These are phyloP conservation scores for Catharanthus roseus DNA, from an alignment of 257 asterid genomes.

Conservation along the genomic window DNA sequence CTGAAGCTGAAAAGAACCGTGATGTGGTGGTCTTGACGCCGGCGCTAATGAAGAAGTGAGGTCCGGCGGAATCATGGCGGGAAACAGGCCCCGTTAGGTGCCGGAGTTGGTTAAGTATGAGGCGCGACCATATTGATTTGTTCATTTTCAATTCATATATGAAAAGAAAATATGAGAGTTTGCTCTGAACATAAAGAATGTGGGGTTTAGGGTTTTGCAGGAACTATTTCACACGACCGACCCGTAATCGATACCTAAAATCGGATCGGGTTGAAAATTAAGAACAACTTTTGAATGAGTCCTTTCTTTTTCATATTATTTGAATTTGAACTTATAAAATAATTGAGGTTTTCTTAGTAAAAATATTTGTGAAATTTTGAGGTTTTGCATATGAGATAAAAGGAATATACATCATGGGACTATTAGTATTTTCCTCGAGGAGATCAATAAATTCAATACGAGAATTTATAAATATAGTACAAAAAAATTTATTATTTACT, in stretches of 20 bases:
- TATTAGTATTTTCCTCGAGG: too few relatives aligned
- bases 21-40: background rate
- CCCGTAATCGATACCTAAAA: background rate
- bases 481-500: too few relatives aligned
- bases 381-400: too few relatives aligned
- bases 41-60: conserved; percentile 1
- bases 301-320: too few relatives aligned
- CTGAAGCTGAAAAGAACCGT: conserved; percentile 14
- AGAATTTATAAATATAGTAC: too few relatives aligned
- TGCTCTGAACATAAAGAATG: background rate
- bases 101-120: conserved; percentile 17
- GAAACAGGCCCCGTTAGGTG: conserved; percentile 7
- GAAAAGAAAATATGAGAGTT: background rate
- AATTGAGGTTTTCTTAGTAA: too few relatives aligned
- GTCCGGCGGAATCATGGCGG: conserved; percentile 5
- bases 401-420: too few relatives aligned
- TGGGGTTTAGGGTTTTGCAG: conserved; percentile 13
- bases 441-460: too few relatives aligned
- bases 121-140: conserved; percentile 16
- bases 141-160: conserved; percentile 5
- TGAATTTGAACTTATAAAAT: too few relatives aligned
- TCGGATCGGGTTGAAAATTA: background rate
- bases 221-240: background rate
- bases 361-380: too few relatives aligned
- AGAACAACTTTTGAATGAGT: background rate